A percentile compares a stretch with the other conserved stretches of the same genome.
These are phyloP conservation scores for Oryza australiensis DNA, from an alignment of 176 grass and related monocot species.

Conservation along the genomic window DNA sequence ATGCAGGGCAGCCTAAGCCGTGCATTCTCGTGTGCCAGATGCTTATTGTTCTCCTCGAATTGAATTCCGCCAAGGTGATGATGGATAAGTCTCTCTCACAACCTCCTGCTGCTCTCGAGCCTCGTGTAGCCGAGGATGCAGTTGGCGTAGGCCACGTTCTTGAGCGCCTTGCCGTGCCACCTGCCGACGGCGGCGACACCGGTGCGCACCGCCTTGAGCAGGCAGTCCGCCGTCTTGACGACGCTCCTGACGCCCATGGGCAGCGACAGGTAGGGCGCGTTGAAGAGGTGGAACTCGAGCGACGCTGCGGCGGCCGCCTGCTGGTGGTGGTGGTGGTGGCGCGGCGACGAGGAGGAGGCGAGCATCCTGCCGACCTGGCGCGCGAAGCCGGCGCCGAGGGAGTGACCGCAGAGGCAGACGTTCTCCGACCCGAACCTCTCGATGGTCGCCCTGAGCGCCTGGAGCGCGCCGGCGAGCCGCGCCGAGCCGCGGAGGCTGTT, in stretches of 20 bases:
- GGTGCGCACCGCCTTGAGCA: constrained; percentile 54
- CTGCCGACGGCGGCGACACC: constrained; percentile 52
- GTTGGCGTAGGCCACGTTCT: constrained; percentile 59
- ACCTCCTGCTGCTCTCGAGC: constrained; percentile 49
- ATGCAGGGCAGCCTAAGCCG: constrained; percentile 34
- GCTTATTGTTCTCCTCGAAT: constrained; percentile 51
- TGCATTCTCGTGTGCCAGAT: constrained; percentile 31
- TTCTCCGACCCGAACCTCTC: constrained; percentile 63
- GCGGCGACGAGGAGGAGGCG: constrained; percentile 2
- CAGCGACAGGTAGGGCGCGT: constrained; percentile 86
- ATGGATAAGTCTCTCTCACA: constrained; percentile 13
- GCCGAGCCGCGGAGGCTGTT: constrained; percentile 84
- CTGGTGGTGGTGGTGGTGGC: constrained; percentile 2
- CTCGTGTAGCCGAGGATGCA: constrained; percentile 60
- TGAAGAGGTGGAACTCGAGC: constrained; percentile 88
- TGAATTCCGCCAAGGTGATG: constrained; percentile 32
- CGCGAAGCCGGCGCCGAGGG: constrained; percentile 81
- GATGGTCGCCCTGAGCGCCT: constrained; percentile 49
- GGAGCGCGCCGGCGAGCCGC: constrained; percentile 53
- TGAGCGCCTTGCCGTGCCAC: constrained; percentile 61
- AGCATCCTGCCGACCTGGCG: constrained; percentile 66
- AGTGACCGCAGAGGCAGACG: constrained; percentile 81
- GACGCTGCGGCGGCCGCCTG: constrained; percentile 20
- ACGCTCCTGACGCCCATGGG: constrained; percentile 58
- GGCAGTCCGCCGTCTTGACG: constrained; percentile 61